phyloP scores from a whole-genome alignment of 768 basidiomycete species.

The Mycena vitilis region DNA sequence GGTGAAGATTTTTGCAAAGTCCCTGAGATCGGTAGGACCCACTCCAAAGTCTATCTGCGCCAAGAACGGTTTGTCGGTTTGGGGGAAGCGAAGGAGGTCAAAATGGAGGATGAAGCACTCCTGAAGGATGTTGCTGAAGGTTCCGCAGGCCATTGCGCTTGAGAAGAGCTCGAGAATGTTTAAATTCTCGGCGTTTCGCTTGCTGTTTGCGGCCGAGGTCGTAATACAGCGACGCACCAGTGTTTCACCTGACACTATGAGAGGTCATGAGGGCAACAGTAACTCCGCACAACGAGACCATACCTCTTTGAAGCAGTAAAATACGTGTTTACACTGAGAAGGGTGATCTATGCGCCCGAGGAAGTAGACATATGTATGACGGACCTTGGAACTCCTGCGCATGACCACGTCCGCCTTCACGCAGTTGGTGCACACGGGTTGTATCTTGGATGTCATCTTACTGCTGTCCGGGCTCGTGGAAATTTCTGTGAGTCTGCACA shows the following conservation, averaged over 20 bases:
- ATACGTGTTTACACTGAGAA: conserved; percentile 15
- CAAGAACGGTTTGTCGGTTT: background rate
- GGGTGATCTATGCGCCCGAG: background rate
- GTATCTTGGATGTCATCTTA: no score
- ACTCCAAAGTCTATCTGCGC: background rate
- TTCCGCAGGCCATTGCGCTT: background rate
- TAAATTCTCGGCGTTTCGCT: background rate
- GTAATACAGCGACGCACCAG: background rate
- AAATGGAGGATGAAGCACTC: conserved; percentile 12
- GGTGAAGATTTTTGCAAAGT: conserved; percentile 4
- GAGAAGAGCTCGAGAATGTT: background rate
- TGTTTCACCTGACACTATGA: conserved; percentile 14
- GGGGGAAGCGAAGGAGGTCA: conserved; percentile 5
- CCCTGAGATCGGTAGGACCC: conserved; percentile 4
- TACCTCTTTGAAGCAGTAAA: conserved; percentile 21
- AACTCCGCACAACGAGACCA: background rate
- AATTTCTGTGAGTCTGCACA: background rate
- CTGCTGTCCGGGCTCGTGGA: background rate
- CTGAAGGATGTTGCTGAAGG: conserved; percentile 7
- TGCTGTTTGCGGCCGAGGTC: background rate
- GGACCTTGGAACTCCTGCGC: conserved; percentile 3
- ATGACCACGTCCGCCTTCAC: background rate
- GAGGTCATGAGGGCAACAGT: background rate
- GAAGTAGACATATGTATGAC: background rate
- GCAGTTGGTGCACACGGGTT: conserved; percentile 5